phyloP scores from a whole-genome alignment of 495 filamentous ascomycete species.

The Daldinia decipiens region DNA sequence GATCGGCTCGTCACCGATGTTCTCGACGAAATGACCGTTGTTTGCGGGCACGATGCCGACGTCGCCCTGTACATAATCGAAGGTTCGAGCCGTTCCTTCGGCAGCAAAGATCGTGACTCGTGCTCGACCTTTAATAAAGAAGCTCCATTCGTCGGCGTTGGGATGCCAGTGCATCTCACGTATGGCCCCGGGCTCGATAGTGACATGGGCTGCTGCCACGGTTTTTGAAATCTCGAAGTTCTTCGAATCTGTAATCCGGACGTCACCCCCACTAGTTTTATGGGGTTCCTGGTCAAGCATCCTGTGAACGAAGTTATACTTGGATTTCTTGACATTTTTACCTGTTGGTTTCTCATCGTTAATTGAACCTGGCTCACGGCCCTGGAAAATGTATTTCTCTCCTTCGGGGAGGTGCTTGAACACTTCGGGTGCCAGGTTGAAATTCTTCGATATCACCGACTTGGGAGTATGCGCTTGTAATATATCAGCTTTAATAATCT shows the following conservation, averaged over 20 bases:
- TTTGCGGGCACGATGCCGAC: conserved; percentile 70
- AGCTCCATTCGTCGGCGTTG: conserved; percentile 67
- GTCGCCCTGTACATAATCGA: conserved; percentile 63
- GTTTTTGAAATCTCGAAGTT: conserved; percentile 74
- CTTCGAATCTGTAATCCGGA: conserved; percentile 71
- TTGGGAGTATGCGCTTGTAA: conserved; percentile 67
- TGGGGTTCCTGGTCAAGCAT: conserved; percentile 68
- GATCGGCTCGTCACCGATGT: conserved; percentile 67
- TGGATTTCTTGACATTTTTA: conserved; percentile 66
- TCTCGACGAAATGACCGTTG: conserved; percentile 72
- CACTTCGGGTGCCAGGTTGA: conserved; percentile 66
- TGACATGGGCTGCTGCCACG: conserved; percentile 69
- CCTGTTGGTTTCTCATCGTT: conserved; percentile 56
- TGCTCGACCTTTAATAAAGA: conserved; percentile 62
- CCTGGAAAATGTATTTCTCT: conserved; percentile 78
- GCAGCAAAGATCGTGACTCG: conserved; percentile 64
- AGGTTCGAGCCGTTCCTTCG: conserved; percentile 59
- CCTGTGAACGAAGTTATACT: conserved; percentile 67
- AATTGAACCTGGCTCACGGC: conserved; percentile 60
- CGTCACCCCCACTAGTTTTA: conserved; percentile 64
- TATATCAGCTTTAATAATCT: conserved; percentile 15
- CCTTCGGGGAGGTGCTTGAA: conserved; percentile 66
- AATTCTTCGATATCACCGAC: conserved; percentile 72
- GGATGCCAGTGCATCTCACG: conserved; percentile 71
- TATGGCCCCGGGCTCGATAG: conserved; percentile 66